Conservation (phyloP, 805 yeast genomes). For the Candida taoyuanica region DNA sequence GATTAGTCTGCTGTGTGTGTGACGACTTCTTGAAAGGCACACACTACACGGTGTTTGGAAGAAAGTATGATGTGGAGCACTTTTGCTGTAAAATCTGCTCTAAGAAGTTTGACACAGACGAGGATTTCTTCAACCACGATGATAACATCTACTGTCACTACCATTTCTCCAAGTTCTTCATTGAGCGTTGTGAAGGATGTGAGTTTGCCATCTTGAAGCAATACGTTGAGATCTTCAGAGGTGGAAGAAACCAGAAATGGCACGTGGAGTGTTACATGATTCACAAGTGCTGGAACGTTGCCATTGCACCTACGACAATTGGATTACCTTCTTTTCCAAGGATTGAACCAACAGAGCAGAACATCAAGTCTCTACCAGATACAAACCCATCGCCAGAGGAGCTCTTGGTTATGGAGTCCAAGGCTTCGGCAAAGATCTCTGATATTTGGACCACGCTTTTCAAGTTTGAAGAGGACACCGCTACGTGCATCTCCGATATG, state of each 20-base stretch:
- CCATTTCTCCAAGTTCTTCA: slow-evolving; percentile 83
- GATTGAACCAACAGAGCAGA: slow-evolving; percentile 23
- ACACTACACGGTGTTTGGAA: slow-evolving; percentile 88
- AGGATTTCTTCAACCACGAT: slow-evolving; percentile 86
- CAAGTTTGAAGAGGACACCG: slow-evolving; percentile 86
- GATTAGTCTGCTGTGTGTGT: slow-evolving; percentile 83
- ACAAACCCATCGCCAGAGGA: slow-evolving; percentile 40
- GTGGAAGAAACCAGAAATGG: slow-evolving; percentile 94
- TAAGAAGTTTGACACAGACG: slow-evolving; percentile 83
- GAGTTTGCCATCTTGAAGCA: slow-evolving; percentile 86
- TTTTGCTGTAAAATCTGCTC: slow-evolving; percentile 87
- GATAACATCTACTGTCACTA: slow-evolving; percentile 82
- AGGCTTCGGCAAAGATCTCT: slow-evolving; percentile 53
- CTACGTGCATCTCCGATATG: slow-evolving; percentile 88
- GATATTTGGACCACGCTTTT: slow-evolving; percentile 85
- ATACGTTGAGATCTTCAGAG: slow-evolving; percentile 86
- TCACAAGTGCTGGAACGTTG: slow-evolving; percentile 93
- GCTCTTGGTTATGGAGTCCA: slow-evolving; percentile 54
- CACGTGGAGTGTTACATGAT: slow-evolving; percentile 99
- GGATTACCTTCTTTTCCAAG: slow-evolving; percentile 37
- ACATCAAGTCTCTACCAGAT: slow-evolving; percentile 24
- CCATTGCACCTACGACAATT: slow-evolving; percentile 57
- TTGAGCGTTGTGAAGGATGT: slow-evolving; percentile 92
- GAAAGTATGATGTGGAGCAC: slow-evolving; percentile 91
- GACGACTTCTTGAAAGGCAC: slow-evolving; percentile 84